Percentiles rank a stretch among this genome's conserved stretches.
Conservation (phyloP, 2,329 filamentous ascomycete species). For the Elsinoe perseae region DNA sequence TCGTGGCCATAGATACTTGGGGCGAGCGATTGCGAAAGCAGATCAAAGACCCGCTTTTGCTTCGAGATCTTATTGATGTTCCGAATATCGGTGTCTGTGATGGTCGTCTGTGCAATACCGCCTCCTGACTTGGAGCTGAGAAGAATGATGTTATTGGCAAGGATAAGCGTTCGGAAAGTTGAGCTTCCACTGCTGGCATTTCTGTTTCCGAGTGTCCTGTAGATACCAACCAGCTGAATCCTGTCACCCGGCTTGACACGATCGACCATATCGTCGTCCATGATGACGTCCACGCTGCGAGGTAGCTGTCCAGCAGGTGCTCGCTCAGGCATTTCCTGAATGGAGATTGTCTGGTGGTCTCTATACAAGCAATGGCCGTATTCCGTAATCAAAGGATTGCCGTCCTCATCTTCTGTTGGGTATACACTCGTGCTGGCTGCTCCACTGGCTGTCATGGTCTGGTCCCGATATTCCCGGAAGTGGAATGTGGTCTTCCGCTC, state of each 20-base stretch:
- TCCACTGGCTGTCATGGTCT: conserved; percentile 88
- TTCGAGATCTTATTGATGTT: conserved; percentile 98
- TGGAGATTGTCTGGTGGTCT: conserved; percentile 95
- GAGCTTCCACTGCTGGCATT: conserved; percentile 87
- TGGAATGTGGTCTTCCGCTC: conserved; percentile 80
- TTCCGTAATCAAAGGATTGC: conserved; percentile 86
- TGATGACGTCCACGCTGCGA: conserved; percentile 87
- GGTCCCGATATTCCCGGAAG: conserved; percentile 84
- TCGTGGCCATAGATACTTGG: conserved; percentile 96
- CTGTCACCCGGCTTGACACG: conserved; percentile 90
- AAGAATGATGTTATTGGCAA: conserved; percentile 91
- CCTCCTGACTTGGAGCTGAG: conserved; percentile 94
- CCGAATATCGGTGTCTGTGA: conserved; percentile 93
- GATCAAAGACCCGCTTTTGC: conserved; percentile 84
- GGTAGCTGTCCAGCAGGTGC: conserved; percentile 93
- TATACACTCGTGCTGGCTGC: conserved; percentile 87
- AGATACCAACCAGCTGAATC: conserved; percentile 94
- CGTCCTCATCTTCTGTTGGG: conserved; percentile 85
- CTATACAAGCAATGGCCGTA: conserved; percentile 94
- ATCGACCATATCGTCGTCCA: conserved; percentile 95
- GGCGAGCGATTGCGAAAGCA: conserved; percentile 87
- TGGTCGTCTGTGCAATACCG: conserved; percentile 80
- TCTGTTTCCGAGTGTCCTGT: conserved; percentile 85
- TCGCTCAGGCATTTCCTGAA: conserved; percentile 98
- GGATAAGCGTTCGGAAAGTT: conserved; percentile 85